phyloP scores from a whole-genome alignment of 139 green algal species.

The Astrephomene gubernaculifera region DNA sequence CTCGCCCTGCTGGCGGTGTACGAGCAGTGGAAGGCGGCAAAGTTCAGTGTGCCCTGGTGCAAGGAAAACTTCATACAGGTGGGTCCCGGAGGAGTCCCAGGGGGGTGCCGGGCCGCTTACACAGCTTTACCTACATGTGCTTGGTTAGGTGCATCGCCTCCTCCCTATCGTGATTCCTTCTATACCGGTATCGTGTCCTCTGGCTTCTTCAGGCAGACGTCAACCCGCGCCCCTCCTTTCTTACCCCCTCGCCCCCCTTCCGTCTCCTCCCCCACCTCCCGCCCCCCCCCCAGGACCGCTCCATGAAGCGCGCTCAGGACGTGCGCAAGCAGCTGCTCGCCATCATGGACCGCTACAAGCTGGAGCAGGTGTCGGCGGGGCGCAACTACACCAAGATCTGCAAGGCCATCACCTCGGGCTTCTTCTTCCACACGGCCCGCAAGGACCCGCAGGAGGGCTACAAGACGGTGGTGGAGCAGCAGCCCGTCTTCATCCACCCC shows the following conservation, averaged over 20 bases:
- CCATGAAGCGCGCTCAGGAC: conserved; percentile 91
- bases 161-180: no score
- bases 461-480: conserved; percentile 87
- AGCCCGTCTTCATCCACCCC: conserved; percentile 97
- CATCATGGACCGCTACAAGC: conserved; percentile 99
- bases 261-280: neutral
- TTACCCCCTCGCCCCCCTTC: no score
- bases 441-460: conserved; percentile 82
- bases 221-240: no score
- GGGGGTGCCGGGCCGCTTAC: neutral
- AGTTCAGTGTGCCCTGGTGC: conserved; percentile 94
- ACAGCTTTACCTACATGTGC: neutral
- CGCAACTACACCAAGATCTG: conserved; percentile 91
- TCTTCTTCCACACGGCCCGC: conserved; percentile 95
- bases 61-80: conserved; percentile 95
- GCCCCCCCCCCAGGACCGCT: conserved; percentile 78
- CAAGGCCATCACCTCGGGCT: conserved; percentile 81
- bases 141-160: no score
- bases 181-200: no score
- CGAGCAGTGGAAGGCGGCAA: conserved; percentile 95
- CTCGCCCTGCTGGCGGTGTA: conserved; percentile 97
- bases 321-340: conserved; percentile 96
- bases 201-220: no score
- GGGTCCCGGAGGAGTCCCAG: neutral
- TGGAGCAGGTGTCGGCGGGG: conserved; percentile 89